Base-by-base conservation (phyloP, 164 flowering plant species). In the Chimonanthus salicifolius region DNA sequence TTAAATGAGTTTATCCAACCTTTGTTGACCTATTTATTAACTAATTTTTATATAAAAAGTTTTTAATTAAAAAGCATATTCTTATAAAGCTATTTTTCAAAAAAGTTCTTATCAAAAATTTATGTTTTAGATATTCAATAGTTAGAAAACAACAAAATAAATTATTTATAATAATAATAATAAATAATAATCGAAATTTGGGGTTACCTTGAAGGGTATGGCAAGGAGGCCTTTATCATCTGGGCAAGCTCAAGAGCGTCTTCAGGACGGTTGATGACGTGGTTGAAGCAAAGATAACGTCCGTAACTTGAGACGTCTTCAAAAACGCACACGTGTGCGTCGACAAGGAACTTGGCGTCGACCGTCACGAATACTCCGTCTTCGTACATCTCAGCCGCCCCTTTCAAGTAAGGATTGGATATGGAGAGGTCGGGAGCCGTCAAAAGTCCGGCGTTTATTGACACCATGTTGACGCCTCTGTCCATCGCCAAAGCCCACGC, bases 401-500 rank as follows among this genome's bases (percentile, higher is more conserved):
- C 95, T 80, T 88, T 89, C 60, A 90, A 64, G 49, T 85, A 92
- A 0, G 97, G 88, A 63, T 83, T 49, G 20, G 76, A 78, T 76
- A 85, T 82, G 48, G 88, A 71, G 0, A 88, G 66, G 18, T 87
- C 85, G 3, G 85, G 84, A 33, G 78, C 67, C 80, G 82, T 74
- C 67, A 89, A 47, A 16, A 92, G 68, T 5, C 97, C 97, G 2
- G 78, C 86, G 44, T 92, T 92, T 20, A 92, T 76, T 2, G 90
- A 80, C 48, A 90, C 95, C 97, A 92, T 92, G 77, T 78, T 82
- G 13, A 92, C 74, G 0, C 77, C 89, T 67, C 97, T 76, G 85
- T 92, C 97, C 95, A 87, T 90, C 2, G 97, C 94, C 67, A 92
- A 62, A 3, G 95, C 92, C 97, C 95, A 90, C 2, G 94, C 94